Evolutionary conservation across 805 yeast species (phyloP), one percentile per base, ranked within the genome.

Genomic region (Cyberlindnera xishuangbannaensis): DNA sequence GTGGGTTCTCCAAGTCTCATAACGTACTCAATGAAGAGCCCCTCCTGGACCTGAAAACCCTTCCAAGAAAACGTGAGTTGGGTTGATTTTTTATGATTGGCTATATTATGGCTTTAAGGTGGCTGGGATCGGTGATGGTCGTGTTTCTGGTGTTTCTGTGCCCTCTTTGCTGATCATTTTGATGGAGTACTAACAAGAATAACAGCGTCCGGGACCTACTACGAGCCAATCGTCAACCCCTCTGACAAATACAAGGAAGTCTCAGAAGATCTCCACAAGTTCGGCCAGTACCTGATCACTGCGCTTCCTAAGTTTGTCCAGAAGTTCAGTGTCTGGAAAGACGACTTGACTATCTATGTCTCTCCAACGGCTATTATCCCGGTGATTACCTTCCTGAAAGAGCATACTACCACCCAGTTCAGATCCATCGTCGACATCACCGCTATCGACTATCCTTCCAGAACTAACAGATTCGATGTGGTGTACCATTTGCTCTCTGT

Each of bases 261-360:
- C 39, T 58, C 61, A 33, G 88, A 78, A 53, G 85, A 81, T 45
- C 67, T 84, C 41, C 94, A 83, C 65, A 75, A 76, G 60, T 85
- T 82, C 58, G 95, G 95, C 18, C 71, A 74, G 36, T 85, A 85
- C 55, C 57, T 85, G 44, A 79, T 81, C 71, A 70, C 84, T 7
- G 73, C 83, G 43, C 55, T 85, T 62, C 95, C 95, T 30, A 85
- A 83, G 59, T 83, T 64, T 53, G 71, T 85, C 42, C 94, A 85
- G 63, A 81, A 81, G 57, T 85, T 83, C 50, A 68, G 84, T 6
- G 95, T 85, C 30, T 85, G 95, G 95, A 85, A 85, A 61, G 94
- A 85, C 55, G 95, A 85, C 62, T 72, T 85, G 56, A 73, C 80
- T 27, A 59, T 85, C 32, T 78, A 76, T 57, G 74, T 81, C 39